Base-by-base conservation (phyloP, 345 rosid species). In the Boechera stricta region DNA sequence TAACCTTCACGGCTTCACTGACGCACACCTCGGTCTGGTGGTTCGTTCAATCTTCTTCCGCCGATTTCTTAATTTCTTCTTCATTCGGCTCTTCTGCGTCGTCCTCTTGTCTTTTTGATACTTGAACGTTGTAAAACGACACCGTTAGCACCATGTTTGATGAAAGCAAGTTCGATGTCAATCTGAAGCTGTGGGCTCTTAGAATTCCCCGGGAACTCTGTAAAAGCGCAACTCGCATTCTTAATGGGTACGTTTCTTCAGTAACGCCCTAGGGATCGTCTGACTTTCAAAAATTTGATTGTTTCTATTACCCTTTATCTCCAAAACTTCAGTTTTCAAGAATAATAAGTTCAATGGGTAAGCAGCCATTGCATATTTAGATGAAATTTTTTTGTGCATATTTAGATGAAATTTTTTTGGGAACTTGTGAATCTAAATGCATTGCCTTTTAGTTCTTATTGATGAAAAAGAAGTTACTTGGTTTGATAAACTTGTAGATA, bases 171-270 rank as follows among this genome's bases (percentile, higher is more conserved):
- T 92, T 92, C 60, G 91, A 89, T 63, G 91, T 89, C 61, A 67
- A 83, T 54, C 77, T 92, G 55, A 85, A 88, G 55, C 71, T 94
- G 47, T 84, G 90, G 88, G 98, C 98, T 52, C 88, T 94, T 60
- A 81, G 91, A 76, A 85, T 94, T 51, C 98, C 98, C 16, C 90
- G 98, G 29, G 89, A 94, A 62, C 85, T 86, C 36, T 94, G 97
- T 84, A 88, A 82, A 77, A 76, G 36, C 16, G 90, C 83, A 47
- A 84, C 88, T 74, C 84, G 87, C 52, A 68, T 87, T 12, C 89
- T 94, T 18, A 86, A 89, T 41, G 98, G 98, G 97, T 94, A 85
- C 29, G 76, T 44, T 54, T 64, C 60, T 45, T 15, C 10, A 13
- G 1, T 29, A 55, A 26, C 58, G 10, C 41, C 3, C 24, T 9